Base-by-base conservation (phyloP, 352 stramenopile genomes). In the Phytophthora quininea region DNA sequence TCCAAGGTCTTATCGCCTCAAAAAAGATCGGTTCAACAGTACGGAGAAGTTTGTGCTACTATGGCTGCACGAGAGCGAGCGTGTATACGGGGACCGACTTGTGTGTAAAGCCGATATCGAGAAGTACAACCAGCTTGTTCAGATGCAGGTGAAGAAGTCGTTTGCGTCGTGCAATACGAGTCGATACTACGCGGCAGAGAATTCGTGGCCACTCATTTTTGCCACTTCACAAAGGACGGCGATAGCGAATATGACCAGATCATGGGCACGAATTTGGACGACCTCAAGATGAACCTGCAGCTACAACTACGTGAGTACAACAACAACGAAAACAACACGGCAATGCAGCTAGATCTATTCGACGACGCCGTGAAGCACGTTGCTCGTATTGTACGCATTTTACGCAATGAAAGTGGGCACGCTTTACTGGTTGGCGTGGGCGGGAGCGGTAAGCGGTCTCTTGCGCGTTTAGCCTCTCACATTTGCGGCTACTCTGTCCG, bases 301-400 rank as follows among this genome's bases (percentile, higher is more conserved):
- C 76, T 89, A 1, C 91, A 97, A 37, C 71, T 99, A 11, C 73
- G 88, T 4, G 92, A 98, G 14, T 99, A 98, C 88, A 99, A 96
- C 71, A 93, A 93, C 65, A 95, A 99, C 73, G 93, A 99, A 67
- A 97, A 89, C 70, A 98, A 99, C 69, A 91, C 96, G 12, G 93
- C 91, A 27, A 98, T 99, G 95, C 91, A 99, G 66, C 69, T 99
- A 9, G 95, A 99, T 58, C 77, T 99, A 0, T 99, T 99, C 73
- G 95, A 99, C 51, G 96, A 99, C 67, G 97, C 96, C 6, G 96
- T 99, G 51, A 97, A 98, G 68, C 97, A 99, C 64, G 90, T 99
- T 19, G 93, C 93, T 45, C 84, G 96, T 2, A 99, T 99, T 57
- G 88, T 98, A 27, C 92, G 97, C 43, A 98, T 99, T 50, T 61